A percentile compares a stretch with the other conserved stretches of the same genome.
phyloP scores from a whole-genome alignment of 768 basidiomycete genomes.

The Trametes gibbosa region DNA sequence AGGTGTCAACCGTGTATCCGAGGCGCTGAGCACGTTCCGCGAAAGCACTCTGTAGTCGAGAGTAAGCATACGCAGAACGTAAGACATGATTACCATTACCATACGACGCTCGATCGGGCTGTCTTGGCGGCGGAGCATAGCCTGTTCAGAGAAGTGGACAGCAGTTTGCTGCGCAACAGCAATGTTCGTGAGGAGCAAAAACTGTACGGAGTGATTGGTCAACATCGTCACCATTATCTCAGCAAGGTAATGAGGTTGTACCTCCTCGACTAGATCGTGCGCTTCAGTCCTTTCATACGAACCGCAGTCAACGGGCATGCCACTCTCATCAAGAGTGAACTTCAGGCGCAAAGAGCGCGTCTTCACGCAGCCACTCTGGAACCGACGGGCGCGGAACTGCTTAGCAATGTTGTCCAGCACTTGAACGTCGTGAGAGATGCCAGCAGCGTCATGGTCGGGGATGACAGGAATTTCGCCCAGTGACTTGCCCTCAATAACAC shows the following conservation, averaged over 20 bases:
- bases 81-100: constrained; percentile 42
- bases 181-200: constrained; percentile 92
- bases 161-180: constrained; percentile 92
- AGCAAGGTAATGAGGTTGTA: no score
- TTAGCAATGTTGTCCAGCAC: constrained; percentile 65
- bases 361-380: constrained; percentile 76
- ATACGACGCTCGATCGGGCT: constrained; percentile 88
- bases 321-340: constrained; percentile 78
- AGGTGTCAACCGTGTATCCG: constrained; percentile 78
- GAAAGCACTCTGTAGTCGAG: constrained; percentile 61
- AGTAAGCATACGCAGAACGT: neutral
- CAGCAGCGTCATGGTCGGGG: constrained; percentile 56
- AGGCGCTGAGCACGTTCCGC: constrained; percentile 78
- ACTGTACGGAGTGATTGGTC: constrained; percentile 49
- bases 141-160: constrained; percentile 92
- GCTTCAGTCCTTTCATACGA: constrained; percentile 67
- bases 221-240: no score
- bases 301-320: constrained; percentile 76
- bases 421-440: constrained; percentile 75
- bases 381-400: constrained; percentile 68
- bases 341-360: constrained; percentile 66
- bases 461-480: constrained; percentile 51
- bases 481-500: constrained; percentile 70
- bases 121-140: constrained; percentile 94
- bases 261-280: constrained; percentile 86